A percentile compares a stretch with the other conserved stretches of the same genome.
These are phyloP conservation scores for Rhodotorula toruloides DNA, from an alignment of 768 basidiomycete species.

Conservation along the genomic window DNA sequence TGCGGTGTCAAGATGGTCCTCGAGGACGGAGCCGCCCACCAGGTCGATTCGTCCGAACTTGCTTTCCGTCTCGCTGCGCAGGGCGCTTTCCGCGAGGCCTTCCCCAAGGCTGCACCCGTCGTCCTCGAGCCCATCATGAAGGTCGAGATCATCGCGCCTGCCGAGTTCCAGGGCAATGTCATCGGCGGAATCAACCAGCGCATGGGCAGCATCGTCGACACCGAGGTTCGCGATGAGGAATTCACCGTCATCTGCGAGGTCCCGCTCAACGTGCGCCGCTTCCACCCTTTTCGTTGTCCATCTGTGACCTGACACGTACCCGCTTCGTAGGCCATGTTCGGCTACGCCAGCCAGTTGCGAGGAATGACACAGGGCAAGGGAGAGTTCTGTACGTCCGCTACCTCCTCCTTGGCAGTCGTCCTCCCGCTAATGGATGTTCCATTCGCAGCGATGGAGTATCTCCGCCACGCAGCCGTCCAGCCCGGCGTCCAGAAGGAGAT, in stretches of 20 bases:
- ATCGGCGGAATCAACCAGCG: conserved; percentile 90
- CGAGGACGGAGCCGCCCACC: conserved; percentile 85
- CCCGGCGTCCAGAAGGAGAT: conserved; percentile 82
- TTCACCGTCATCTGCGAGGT: conserved; percentile 89
- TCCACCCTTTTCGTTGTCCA: conserved; percentile 74
- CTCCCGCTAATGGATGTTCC: too few species aligned
- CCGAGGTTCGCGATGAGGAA: conserved; percentile 94
- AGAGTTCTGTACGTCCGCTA: conserved; percentile 48
- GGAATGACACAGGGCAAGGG: conserved; percentile 82
- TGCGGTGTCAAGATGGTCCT: conserved; percentile 79
- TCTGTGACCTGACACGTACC: background rate
- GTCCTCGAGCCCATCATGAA: conserved; percentile 98
- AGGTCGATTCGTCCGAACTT: conserved; percentile 91
- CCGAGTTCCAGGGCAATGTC: conserved; percentile 88
- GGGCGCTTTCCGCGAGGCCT: conserved; percentile 87
- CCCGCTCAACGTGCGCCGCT: conserved; percentile 83
- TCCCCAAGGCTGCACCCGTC: conserved; percentile 66
- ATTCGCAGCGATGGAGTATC: conserved; percentile 48
- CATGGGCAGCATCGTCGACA: conserved; percentile 88
- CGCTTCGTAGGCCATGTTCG: background rate
- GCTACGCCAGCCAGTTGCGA: background rate
- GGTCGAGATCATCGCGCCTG: conserved; percentile 91
- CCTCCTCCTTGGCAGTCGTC: background rate
- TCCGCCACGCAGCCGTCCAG: conserved; percentile 77
- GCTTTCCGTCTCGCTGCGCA: conserved; percentile 88